These are phyloP conservation scores for Echria macrotheca DNA, from an alignment of 495 filamentous ascomycete species.

Conservation along the genomic window DNA sequence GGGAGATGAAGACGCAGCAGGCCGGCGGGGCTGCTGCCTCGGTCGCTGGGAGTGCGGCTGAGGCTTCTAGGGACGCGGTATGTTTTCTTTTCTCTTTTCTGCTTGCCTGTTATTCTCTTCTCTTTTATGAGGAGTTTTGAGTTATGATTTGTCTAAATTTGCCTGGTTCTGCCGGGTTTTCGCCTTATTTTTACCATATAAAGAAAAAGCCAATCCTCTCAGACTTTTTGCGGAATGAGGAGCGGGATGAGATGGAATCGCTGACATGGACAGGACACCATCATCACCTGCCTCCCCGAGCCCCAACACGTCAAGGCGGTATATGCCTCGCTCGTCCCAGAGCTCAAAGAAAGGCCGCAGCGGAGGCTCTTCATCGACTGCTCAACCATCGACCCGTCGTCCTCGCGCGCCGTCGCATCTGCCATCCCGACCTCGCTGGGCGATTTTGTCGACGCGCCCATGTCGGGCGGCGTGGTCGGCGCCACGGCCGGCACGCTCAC, in stretches of 20 bases:
- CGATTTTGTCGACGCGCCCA: slow-evolving; percentile 72
- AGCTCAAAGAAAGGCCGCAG: slow-evolving; percentile 29
- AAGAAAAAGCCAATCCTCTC: slow-evolving; percentile 62
- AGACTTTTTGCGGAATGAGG: too few relatives aligned
- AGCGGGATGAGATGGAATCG: too few relatives aligned
- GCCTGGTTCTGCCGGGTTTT: too few relatives aligned
- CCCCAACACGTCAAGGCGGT: slow-evolving; percentile 72
- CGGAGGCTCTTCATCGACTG: slow-evolving; percentile 71
- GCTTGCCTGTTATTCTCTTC: too few relatives aligned
- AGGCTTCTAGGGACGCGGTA: slow-evolving; percentile 70
- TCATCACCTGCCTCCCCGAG: slow-evolving; percentile 77
- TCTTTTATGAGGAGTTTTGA: slow-evolving; percentile 52
- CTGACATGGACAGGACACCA: slow-evolving; percentile 52
- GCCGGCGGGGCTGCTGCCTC: slow-evolving; percentile 48
- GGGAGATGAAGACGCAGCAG: slow-evolving; percentile 50
- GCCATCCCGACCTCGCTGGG: slow-evolving; percentile 52
- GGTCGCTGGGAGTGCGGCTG: slow-evolving; percentile 50
- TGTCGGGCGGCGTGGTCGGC: slow-evolving; percentile 83
- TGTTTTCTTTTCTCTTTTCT: too few relatives aligned
- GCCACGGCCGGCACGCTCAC: slow-evolving; percentile 69
- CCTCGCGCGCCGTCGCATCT: slow-evolving; percentile 62
- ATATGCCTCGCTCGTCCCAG: slow-evolving; percentile 57
- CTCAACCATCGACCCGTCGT: slow-evolving; percentile 80
- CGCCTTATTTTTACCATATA: slow-evolving; percentile 53
- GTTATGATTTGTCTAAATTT: slow-evolving; percentile 50